These are phyloP conservation scores for Choiromyces venosus DNA, from an alignment of 495 filamentous ascomycete species.

Conservation along the genomic window DNA sequence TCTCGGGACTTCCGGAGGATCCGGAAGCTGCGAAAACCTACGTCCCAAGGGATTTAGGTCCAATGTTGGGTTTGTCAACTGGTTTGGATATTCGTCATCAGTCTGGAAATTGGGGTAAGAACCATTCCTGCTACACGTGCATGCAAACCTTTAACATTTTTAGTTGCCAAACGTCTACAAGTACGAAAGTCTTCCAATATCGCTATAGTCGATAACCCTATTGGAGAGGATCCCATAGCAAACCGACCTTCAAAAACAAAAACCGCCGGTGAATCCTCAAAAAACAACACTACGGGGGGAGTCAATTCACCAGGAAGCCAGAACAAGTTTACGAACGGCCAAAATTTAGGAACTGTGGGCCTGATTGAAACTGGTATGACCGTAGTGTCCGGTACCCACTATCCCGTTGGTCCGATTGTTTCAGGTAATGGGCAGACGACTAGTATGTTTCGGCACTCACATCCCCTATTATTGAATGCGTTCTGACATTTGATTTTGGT, in stretches of 20 bases:
- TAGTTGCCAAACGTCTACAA: slow-evolving; percentile 1
- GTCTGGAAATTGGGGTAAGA: not conserved
- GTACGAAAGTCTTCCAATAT: not conserved
- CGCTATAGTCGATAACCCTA: not conserved
- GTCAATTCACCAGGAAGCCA: not conserved
- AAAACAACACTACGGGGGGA: not conserved
- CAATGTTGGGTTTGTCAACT: not conserved
- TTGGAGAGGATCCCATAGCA: not conserved
- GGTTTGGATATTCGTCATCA: not conserved
- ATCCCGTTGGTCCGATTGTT: not conserved
- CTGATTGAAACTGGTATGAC: not conserved
- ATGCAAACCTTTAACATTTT: not conserved
- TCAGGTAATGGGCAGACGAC: not conserved
- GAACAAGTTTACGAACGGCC: not conserved
- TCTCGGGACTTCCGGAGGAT: not conserved
- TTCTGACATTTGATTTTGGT: not conserved
- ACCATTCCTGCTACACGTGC: not conserved
- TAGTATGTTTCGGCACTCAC: not conserved
- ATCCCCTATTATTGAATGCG: not conserved
- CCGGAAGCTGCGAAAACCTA: not conserved
- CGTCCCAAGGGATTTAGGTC: not conserved
- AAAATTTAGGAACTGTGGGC: not conserved
- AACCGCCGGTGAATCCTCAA: not conserved
- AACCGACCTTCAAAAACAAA: not conserved
- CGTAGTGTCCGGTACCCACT: not conserved